Evolutionary conservation across 768 basidiomycete genomes (phyloP).

Genomic region (Amanita phalloides): DNA sequence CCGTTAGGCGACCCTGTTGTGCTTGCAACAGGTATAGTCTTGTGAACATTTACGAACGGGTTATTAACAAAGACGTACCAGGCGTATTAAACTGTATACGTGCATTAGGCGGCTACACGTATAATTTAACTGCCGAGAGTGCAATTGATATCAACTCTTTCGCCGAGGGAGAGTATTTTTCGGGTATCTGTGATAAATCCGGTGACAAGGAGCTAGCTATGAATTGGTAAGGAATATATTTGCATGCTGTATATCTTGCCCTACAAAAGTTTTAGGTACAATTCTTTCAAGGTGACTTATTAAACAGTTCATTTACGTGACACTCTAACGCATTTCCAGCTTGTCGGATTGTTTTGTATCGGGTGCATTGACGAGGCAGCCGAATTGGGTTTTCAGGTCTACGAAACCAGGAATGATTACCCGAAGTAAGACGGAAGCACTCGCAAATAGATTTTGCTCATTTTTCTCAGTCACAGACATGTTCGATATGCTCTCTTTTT

Average conservation of each 20-base stretch:
- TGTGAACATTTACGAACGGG: not conserved
- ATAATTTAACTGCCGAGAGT: constrained; percentile 33
- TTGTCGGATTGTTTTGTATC: constrained; percentile 53
- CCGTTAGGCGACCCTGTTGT: constrained; percentile 42
- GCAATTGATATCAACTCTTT: constrained; percentile 54
- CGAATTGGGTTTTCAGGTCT: constrained; percentile 50
- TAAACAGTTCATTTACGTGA: not conserved
- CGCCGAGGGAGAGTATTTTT: constrained; percentile 42
- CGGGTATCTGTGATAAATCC: constrained; percentile 28
- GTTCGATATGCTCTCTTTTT: constrained; percentile 61
- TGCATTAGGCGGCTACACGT: constrained; percentile 51
- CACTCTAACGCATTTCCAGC: constrained; percentile 20
- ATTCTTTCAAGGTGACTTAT: constrained; percentile 45
- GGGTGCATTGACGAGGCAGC: constrained; percentile 53
- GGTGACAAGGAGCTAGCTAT: constrained; percentile 41
- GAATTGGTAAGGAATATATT: constrained; percentile 37
- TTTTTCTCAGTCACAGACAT: constrained; percentile 40
- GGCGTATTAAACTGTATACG: constrained; percentile 55
- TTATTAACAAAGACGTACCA: constrained; percentile 10
- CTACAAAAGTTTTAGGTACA: constrained; percentile 32
- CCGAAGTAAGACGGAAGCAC: constrained; percentile 47
- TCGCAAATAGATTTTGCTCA: not conserved
- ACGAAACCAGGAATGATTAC: constrained; percentile 43
- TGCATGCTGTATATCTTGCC: not conserved
- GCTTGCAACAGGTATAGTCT: constrained; percentile 38